Evolutionary conservation across 768 basidiomycete genomes (phyloP), one percentile per base, ranked within the genome.

Genomic region (Amanita muscaria): DNA sequence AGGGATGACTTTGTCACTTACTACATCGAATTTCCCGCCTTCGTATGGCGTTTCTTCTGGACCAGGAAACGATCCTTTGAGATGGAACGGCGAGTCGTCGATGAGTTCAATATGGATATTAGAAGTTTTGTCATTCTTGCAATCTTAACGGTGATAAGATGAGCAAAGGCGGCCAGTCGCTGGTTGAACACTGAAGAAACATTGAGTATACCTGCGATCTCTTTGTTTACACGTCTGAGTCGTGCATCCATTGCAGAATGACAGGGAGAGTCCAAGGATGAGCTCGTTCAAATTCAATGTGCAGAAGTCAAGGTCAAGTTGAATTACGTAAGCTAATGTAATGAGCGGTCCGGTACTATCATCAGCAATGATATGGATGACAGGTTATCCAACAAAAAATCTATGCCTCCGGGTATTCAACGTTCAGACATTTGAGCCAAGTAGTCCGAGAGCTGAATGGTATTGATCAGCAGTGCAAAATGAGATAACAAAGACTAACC

Each of bases 41-140:
- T 88, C 76, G 49, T 98, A 98, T 1, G 94, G 93, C 3, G 93
- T 96, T 30, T 75, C 94, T 53, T 89, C 80, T 10, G 93, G 93
- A 9, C 93, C 93, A 8, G 80, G 80, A 64, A 97, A 97, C 0
- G 86, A 79, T 1, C 93, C 93, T 53, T 82, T 84, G 31, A 97
- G 77, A 59, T 97, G 93, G 58, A 90, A 94, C 0, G 88, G 88
- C 4, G 83, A 88, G 53, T 88, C 80, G 61, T 90, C 88, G 58
- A 94, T 67, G 62, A 90, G 81, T 36, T 90, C 86, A 56, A 97
- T 86, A 52, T 64, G 72, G 65, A 97, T 89, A 47, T 78, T 79
- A 21, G 90, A 90, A 14, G 83, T 76, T 72, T 83, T 90, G 71
- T 97, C 93, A 62, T 87, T 92, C 72, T 92, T 89, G 75, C 89